Base-by-base conservation (phyloP, 1,139 yeast species). In the Saccharomyces uvarum region DNA sequence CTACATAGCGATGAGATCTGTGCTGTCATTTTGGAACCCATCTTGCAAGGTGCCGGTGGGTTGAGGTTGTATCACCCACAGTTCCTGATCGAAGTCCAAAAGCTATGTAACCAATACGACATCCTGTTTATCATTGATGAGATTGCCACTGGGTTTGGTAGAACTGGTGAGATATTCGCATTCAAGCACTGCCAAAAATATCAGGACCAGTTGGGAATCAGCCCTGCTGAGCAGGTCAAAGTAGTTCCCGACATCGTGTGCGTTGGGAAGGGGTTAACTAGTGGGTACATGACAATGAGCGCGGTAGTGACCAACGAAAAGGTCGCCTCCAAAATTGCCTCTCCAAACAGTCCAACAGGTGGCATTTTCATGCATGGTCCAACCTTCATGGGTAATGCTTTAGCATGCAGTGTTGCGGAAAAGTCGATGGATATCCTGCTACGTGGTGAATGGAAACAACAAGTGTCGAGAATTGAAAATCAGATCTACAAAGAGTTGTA, bases 1-100 rank as follows among this genome's bases (percentile, higher is more conserved):
- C 46, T 55, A 7, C 63, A 68, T 47, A 66, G 64, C 26, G 61
- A 61, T 6, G 62, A 59, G 9, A 69, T 73, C 47, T 73, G 74
- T 7, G 74, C 71, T 9, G 66, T 71, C 6, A 67, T 73, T 2
- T 53, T 73, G 38, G 76, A 73, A 53, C 72, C 74, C 4, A 65
- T 72, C 33, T 56, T 64, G 48, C 75, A 72, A 60, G 75, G 75
- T n/a, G 75, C 72, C n/a, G 75, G 72, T 19, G 75, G 75, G 3
- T 66, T 72, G 62, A 56, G 63, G 33, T 61, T 70, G 11, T 71
- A 70, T 41, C 65, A 65, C 42, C 70, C 71, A 7, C 66, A 65
- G 13, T 72, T 63, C 53, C 54, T 69, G 31, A 66, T 66, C 28
- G 60, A 64, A 49, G 70, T 69, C 6, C 62, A 70, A 46, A 64